These are phyloP conservation scores for Aspergillus pseudonomiae DNA, from an alignment of 2,329 filamentous ascomycete species.

Conservation along the genomic window DNA sequence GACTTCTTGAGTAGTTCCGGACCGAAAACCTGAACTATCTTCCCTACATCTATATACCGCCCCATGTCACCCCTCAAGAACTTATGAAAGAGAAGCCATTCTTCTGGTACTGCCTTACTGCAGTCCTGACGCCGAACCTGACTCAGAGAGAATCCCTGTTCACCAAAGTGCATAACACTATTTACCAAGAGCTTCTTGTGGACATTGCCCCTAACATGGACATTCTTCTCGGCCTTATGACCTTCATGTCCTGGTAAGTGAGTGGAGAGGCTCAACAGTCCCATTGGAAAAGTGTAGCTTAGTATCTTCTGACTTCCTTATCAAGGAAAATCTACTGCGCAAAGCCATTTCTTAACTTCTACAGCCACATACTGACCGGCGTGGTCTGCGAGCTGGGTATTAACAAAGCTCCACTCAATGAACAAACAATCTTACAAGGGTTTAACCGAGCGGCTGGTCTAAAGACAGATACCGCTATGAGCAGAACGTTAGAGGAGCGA, in stretches of 20 bases:
- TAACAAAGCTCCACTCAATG: neutral
- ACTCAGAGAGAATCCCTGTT: conserved; percentile 45
- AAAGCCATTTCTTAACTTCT: neutral
- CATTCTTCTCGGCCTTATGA: conserved; percentile 55
- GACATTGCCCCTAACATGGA: conserved; percentile 53
- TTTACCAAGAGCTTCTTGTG: conserved; percentile 50
- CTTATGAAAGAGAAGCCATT: conserved; percentile 51
- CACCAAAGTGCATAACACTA: conserved; percentile 47
- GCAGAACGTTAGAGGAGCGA: conserved; percentile 52
- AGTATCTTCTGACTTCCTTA: neutral
- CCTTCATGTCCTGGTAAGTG: conserved; percentile 47
- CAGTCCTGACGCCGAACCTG: conserved; percentile 49
- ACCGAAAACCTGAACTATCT: conserved; percentile 47
- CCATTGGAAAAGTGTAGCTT: neutral
- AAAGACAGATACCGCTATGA: neutral
- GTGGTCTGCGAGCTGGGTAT: conserved; percentile 21
- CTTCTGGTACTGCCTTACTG: conserved; percentile 55
- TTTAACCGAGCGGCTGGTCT: neutral
- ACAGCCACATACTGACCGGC: conserved; percentile 19
- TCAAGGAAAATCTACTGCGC: neutral
- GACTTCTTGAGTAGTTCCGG: conserved; percentile 47
- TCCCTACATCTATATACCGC: conserved; percentile 50
- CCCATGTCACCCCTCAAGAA: conserved; percentile 33
- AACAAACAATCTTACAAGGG: neutral
- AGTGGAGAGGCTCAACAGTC: neutral